A percentile compares a stretch with the other conserved stretches of the same genome.
Conservation (phyloP, 2,329 filamentous ascomycete species). For the Zelopaecilomyces penicillatus region DNA sequence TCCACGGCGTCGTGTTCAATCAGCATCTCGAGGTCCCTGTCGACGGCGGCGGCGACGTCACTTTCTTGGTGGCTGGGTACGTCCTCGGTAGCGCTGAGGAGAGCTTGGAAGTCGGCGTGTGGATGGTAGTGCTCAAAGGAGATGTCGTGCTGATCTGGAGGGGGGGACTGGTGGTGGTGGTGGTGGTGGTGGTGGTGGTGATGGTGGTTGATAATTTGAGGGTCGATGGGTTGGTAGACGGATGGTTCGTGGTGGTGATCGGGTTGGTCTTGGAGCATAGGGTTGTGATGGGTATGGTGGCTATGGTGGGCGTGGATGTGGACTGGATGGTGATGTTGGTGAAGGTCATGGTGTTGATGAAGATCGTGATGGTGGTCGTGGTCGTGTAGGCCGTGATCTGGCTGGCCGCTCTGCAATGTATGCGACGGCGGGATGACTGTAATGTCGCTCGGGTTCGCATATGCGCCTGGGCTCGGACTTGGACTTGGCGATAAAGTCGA, state of each 20-base stretch:
- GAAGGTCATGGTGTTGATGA: constrained; percentile 17
- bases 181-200: constrained; percentile 22
- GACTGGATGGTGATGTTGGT: constrained; percentile 12
- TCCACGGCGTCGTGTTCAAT: constrained; percentile 39
- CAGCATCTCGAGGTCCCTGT: constrained; percentile 44
- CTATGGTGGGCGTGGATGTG: constrained; percentile 4
- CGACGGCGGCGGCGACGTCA: constrained; percentile 33
- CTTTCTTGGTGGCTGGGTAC: constrained; percentile 17
- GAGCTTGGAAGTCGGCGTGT: constrained; percentile 44
- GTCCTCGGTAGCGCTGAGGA: constrained; percentile 40
- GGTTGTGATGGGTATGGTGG: constrained; percentile 21
- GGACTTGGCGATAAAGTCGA: constrained; percentile 17
- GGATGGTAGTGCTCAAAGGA: constrained; percentile 33
- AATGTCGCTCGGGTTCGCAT: constrained; percentile 41
- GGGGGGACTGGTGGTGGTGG: constrained; percentile 11
- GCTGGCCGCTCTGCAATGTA: constrained; percentile 22
- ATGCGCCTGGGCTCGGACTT: constrained; percentile 27
- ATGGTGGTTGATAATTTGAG: constrained; percentile 46
- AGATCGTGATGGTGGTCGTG: constrained; percentile 6
- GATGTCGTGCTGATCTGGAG: constrained; percentile 17
- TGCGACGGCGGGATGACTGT: constrained; percentile 33
- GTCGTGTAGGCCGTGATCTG: constrained; percentile 4
- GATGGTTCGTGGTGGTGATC: constrained; percentile 19
- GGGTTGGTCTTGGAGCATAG: constrained; percentile 24
- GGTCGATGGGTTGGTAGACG: constrained; percentile 49